Evolutionary conservation across 164 flowering plant genomes (phyloP).

Genomic region (Protea cynaroides): DNA sequence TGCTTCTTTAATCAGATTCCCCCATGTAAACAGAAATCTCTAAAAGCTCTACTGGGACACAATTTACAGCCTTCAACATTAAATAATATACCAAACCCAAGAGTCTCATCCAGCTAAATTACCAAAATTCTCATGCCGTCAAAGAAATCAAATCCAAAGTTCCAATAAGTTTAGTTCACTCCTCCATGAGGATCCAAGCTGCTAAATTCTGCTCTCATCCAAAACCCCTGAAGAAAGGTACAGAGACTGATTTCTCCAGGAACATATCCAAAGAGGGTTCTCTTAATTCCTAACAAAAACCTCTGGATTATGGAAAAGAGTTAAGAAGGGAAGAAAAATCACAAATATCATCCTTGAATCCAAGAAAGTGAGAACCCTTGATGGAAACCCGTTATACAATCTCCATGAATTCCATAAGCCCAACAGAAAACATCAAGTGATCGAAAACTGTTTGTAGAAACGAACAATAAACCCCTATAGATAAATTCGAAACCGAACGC

Average conservation of each 20-base stretch:
- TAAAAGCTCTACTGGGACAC: neutral
- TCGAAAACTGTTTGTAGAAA: neutral
- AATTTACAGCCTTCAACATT: neutral
- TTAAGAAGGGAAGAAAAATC: neutral
- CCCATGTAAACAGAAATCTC: neutral
- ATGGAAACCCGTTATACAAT: neutral
- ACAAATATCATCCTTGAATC: neutral
- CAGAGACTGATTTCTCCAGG: conserved; percentile 6
- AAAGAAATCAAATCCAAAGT: conserved; percentile 9
- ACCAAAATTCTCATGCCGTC: neutral
- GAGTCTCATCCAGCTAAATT: neutral
- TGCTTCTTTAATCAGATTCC: neutral
- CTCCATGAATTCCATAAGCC: neutral
- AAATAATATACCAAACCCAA: neutral
- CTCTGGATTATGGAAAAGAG: too few relatives aligned
- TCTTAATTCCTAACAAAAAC: neutral
- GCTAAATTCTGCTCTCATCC: conserved; percentile 10
- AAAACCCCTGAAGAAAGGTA: conserved; percentile 5
- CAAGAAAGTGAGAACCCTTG: neutral
- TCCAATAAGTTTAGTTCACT: conserved; percentile 3
- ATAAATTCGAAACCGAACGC: neutral
- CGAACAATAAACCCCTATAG: neutral
- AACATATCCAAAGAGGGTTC: conserved; percentile 7
- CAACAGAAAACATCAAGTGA: neutral
- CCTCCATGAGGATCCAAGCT: conserved; percentile 12